phyloP scores from a whole-genome alignment of 2,329 filamentous ascomycete species.

The Pestalotiopsis sp. region DNA sequence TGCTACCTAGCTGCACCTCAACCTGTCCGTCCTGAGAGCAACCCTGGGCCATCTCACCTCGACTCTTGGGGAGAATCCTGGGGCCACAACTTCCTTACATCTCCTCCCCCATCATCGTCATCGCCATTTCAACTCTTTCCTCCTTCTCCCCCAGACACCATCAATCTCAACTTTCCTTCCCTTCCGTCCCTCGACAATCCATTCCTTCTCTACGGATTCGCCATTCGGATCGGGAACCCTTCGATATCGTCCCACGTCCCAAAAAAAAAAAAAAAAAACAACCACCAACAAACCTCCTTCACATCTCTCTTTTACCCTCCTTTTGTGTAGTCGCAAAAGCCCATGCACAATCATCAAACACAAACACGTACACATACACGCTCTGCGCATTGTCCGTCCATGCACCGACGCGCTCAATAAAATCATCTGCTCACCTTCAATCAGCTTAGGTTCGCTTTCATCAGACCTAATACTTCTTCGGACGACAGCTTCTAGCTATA shows the following conservation, averaged over 20 bases:
- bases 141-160: constrained; percentile 10
- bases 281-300: constrained; percentile 40
- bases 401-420: constrained; percentile 18
- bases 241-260: constrained; percentile 28
- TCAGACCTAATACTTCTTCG: not conserved
- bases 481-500: constrained; percentile 2
- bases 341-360: constrained; percentile 28
- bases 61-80: constrained; percentile 1
- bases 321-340: constrained; percentile 41
- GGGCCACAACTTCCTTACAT: constrained; percentile 17
- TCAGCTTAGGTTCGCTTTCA: not conserved
- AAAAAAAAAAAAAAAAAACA: too few species aligned
- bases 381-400: constrained; percentile 24
- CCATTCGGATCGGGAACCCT: constrained; percentile 18
- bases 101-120: constrained; percentile 29
- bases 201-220: constrained; percentile 29
- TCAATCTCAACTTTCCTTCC: constrained; percentile 17
- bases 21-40: not conserved
- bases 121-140: constrained; percentile 19
- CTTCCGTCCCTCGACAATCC: constrained; percentile 20
- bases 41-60: not conserved
- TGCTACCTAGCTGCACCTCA: not conserved
- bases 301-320: constrained; percentile 45
- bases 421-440: constrained; percentile 22
- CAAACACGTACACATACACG: not conserved